Base-by-base conservation (phyloP, 768 basidiomycete genomes). In the Cystofilobasidium ferigula region DNA sequence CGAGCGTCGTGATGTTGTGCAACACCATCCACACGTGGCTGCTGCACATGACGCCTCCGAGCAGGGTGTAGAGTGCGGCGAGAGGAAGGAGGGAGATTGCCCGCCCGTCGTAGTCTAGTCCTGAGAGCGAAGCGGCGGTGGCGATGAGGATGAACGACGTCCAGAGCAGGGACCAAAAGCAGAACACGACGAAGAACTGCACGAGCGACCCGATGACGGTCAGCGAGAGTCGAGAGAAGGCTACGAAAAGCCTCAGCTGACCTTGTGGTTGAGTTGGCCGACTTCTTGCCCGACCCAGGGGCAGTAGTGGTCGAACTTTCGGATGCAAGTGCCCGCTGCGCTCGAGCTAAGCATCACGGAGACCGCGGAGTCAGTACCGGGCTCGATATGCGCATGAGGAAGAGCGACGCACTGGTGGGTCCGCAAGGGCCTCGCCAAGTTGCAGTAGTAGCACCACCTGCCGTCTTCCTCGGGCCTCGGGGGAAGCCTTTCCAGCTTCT, bases 351-450 rank as follows among this genome's bases (percentile, higher is more conserved):
- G 9, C 42, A 16, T 9, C 36, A 26, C 3, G 36, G n/a, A 24
- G 4, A 2, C 26, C 22, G 16, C 5, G 48, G 20, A 59, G 26
- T 20, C 20, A 40, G 12, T 22, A 4, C 22, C 10, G 9, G 9
- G 30, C 38, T 30, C 7, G 30, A 8, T 28, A 24, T n/a, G n/a
- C n/a, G n/a, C n/a, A n/a, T n/a, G n/a, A n/a, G n/a, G n/a, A n/a
- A n/a, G n/a, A n/a, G n/a, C n/a, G 26, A 60, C 58, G 32, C 60
- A 67, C 35, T 67, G 65, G 47, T 67, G 65, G 24, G 60, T 20
- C 24, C 65, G 24, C 32, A 45, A 36, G 3, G 65, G 65, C 26
- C 57, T 61, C 3, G 54, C 26, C 8, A 56, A 20, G 14, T 62
- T n/a, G 16, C 65, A 67, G 35, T 42, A 62, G 0, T 59, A 32